phyloP scores from a whole-genome alignment of 2,329 filamentous ascomycete genomes.

The Cylindrodendrum hubeiense region DNA sequence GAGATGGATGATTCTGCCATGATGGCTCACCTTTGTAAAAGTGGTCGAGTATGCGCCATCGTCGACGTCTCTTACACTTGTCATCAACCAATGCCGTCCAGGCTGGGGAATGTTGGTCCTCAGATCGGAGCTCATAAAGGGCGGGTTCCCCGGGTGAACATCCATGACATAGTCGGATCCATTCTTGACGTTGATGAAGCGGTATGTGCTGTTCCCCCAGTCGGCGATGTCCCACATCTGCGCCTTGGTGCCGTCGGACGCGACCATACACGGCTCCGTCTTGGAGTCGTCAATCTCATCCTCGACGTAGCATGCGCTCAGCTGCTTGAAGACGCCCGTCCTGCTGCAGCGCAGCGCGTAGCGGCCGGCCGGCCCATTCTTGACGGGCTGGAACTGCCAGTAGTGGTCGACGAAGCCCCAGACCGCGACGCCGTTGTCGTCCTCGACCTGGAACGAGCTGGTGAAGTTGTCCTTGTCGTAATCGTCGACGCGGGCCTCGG shows the following conservation, averaged over 20 bases:
- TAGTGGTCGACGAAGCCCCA: constrained; percentile 29
- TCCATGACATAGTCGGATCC: constrained; percentile 50
- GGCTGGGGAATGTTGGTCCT: constrained; percentile 39
- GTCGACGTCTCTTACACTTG: constrained; percentile 45
- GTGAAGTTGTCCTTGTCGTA: constrained; percentile 37
- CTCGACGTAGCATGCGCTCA: constrained; percentile 44
- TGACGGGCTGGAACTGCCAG: constrained; percentile 48
- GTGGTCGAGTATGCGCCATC: constrained; percentile 50
- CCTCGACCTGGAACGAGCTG: constrained; percentile 34
- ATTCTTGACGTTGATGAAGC: constrained; percentile 48
- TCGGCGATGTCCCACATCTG: constrained; percentile 51
- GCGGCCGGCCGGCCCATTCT: constrained; percentile 38
- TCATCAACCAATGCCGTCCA: constrained; percentile 52
- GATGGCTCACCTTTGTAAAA: constrained; percentile 45
- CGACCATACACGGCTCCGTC: constrained; percentile 47
- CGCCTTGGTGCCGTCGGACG: constrained; percentile 38
- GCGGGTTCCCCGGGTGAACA: constrained; percentile 47
- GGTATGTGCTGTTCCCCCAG: constrained; percentile 47
- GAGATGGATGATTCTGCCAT: not conserved
- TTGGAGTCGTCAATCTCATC: constrained; percentile 40
- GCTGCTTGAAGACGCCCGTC: constrained; percentile 45
- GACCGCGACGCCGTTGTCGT: constrained; percentile 39
- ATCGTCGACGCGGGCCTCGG: constrained; percentile 50
- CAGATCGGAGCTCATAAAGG: constrained; percentile 47
- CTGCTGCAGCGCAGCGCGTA: constrained; percentile 48